These are phyloP conservation scores for Umbilicus rupestris DNA, from an alignment of 164 flowering plant genomes.

Conservation along the genomic window DNA sequence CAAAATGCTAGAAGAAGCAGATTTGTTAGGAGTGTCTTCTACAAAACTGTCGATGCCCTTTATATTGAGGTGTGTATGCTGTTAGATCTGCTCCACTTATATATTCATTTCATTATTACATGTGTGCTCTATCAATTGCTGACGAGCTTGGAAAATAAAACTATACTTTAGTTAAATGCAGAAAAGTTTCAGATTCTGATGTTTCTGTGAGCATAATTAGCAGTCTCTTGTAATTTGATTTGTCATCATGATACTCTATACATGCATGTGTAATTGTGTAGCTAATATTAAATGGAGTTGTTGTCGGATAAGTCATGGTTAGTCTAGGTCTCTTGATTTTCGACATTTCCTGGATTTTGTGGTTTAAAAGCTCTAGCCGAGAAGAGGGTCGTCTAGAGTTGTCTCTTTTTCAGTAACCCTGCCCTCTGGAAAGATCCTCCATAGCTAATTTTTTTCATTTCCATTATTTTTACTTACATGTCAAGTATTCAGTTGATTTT, in stretches of 20 bases:
- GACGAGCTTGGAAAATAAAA: background rate
- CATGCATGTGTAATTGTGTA: background rate
- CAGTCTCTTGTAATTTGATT: background rate
- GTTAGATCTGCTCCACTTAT: background rate
- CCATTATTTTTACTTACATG: too few relatives aligned
- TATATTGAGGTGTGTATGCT: constrained; percentile 41
- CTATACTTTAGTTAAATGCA: background rate
- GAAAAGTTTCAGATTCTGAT: background rate
- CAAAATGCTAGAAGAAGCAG: constrained; percentile 61
- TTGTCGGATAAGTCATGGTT: background rate
- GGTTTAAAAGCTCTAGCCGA: background rate
- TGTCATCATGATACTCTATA: background rate
- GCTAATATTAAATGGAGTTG: background rate
- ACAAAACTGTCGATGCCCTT: constrained; percentile 43
- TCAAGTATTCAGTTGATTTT: too few relatives aligned
- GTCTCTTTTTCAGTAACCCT: background rate
- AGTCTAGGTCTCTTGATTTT: background rate
- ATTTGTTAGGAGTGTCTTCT: constrained; percentile 53
- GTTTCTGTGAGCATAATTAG: background rate
- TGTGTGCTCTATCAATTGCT: background rate
- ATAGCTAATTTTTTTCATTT: too few relatives aligned
- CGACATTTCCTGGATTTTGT: background rate
- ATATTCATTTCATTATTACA: background rate
- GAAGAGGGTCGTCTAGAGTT: background rate
- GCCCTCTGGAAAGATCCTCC: background rate